These are phyloP conservation scores for Torulaspora quercuum DNA, from an alignment of 805 yeast species.

Conservation along the genomic window DNA sequence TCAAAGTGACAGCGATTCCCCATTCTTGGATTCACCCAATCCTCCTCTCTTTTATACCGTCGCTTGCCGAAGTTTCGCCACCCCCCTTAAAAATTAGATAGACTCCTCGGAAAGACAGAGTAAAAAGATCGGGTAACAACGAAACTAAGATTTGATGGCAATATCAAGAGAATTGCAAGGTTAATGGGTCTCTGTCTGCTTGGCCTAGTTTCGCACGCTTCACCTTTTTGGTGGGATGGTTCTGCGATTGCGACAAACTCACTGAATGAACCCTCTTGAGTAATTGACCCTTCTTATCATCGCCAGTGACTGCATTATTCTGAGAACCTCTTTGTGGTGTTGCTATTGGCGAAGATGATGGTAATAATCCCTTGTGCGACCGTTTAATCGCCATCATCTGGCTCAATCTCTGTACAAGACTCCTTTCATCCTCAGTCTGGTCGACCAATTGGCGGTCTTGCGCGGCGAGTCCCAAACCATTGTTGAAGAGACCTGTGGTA, in stretches of 20 bases:
- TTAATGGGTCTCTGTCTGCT: constrained; percentile 20
- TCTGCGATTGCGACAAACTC: constrained; percentile 28
- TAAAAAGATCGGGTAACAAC: no score
- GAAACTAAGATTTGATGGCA: no score
- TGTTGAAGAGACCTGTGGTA: constrained; percentile 59
- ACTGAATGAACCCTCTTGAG: constrained; percentile 29
- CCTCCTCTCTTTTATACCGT: constrained; percentile 8
- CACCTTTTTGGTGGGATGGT: constrained; percentile 27
- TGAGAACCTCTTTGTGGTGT: constrained; percentile 4
- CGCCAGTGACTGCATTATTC: constrained; percentile 2
- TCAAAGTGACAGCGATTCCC: no score
- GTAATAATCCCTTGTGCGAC: constrained; percentile 12
- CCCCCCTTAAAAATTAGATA: no score
- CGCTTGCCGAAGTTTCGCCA: constrained; percentile 8
- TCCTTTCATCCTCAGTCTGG: constrained; percentile 30
- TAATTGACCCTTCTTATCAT: constrained; percentile 15
- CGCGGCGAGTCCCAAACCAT: constrained; percentile 37
- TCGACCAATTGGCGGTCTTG: constrained; percentile 18
- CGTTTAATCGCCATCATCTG: constrained; percentile 24
- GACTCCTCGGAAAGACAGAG: no score
- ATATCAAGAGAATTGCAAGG: constrained; percentile 21
- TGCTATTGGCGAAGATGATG: constrained; percentile 8
- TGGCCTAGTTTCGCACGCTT: constrained; percentile 36
- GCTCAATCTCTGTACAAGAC: constrained; percentile 21
- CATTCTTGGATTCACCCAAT: no score